Evolutionary conservation across 441 rosid genomes (phyloP).

Genomic region (Populus hybrid): DNA sequence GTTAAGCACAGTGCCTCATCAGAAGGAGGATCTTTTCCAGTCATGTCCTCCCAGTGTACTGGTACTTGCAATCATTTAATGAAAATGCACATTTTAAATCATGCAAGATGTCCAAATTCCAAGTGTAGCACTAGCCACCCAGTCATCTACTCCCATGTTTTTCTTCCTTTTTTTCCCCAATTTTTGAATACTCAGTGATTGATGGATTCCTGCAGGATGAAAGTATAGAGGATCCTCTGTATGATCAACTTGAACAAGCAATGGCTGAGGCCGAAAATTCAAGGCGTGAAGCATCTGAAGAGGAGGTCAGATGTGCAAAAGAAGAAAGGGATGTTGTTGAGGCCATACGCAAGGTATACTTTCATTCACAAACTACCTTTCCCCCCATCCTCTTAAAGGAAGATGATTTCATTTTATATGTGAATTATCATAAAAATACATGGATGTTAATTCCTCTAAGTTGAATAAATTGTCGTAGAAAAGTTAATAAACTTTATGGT

Average conservation of each 20-base stretch:
- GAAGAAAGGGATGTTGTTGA: conserved; percentile 69
- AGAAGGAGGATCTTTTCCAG: conserved; percentile 27
- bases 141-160: neutral
- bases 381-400: neutral
- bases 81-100: neutral
- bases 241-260: conserved; percentile 51
- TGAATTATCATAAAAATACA: conserved; percentile 4
- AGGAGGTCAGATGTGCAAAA: conserved; percentile 55
- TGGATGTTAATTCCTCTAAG: neutral
- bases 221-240: conserved; percentile 40
- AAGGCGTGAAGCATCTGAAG: conserved; percentile 56
- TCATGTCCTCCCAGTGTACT: conserved; percentile 51
- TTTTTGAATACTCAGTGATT: conserved; percentile 14
- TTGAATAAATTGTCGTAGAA: neutral
- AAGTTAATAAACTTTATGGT: neutral
- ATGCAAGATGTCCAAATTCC: neutral
- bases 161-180: neutral
- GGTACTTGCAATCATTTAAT: conserved; percentile 43
- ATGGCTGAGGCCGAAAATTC: conserved; percentile 57
- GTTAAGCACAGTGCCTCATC: conserved; percentile 19
- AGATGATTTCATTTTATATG: neutral
- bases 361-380: neutral
- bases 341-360: conserved; percentile 62
- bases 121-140: neutral
- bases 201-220: conserved; percentile 56